phyloP scores from a whole-genome alignment of 352 stramenopile genomes.

The Blastocystis sp. region DNA sequence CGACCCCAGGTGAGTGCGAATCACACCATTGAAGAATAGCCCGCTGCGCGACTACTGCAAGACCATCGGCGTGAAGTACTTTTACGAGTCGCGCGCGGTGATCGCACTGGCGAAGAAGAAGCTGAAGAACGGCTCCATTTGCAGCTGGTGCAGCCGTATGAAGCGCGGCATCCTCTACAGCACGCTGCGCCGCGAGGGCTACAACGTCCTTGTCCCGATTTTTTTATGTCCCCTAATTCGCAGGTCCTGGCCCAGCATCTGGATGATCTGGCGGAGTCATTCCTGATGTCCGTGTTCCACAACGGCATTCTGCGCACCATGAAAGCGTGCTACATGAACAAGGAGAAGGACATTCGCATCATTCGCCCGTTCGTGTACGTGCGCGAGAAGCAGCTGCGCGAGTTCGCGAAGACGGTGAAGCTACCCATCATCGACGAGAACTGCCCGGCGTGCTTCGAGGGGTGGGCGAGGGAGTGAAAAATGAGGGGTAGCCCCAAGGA shows the following conservation, averaged over 20 bases:
- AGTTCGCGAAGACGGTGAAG: constrained; percentile 82
- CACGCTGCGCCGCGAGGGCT: constrained; percentile 86
- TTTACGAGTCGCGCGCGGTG: constrained; percentile 88
- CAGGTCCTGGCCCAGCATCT: constrained; percentile 91
- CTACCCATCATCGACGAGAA: constrained; percentile 98
- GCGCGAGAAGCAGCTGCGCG: constrained; percentile 87
- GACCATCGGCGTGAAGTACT: constrained; percentile 88
- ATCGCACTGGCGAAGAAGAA: constrained; percentile 83
- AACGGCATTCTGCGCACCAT: constrained; percentile 96
- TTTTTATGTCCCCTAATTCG: constrained; percentile 70
- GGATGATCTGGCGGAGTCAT: constrained; percentile 93
- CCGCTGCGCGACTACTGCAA: constrained; percentile 92
- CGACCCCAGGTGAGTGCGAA: constrained; percentile 80
- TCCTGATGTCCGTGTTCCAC: constrained; percentile 96
- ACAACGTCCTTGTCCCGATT: constrained; percentile 80
- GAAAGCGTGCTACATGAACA: constrained; percentile 96
- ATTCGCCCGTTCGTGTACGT: constrained; percentile 92
- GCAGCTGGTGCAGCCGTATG: constrained; percentile 91
- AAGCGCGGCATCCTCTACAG: constrained; percentile 94
- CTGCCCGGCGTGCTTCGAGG: constrained; percentile 96
- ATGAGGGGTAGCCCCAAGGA: constrained; percentile 76
- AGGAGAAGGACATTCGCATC: constrained; percentile 87
- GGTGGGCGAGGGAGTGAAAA: constrained; percentile 71
- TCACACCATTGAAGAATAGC: background rate
- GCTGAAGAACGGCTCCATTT: constrained; percentile 84